Evolutionary conservation across 129 eudicot species (phyloP), one percentile per base, ranked within the genome.

Genomic region (Flaveria ramosissima): DNA sequence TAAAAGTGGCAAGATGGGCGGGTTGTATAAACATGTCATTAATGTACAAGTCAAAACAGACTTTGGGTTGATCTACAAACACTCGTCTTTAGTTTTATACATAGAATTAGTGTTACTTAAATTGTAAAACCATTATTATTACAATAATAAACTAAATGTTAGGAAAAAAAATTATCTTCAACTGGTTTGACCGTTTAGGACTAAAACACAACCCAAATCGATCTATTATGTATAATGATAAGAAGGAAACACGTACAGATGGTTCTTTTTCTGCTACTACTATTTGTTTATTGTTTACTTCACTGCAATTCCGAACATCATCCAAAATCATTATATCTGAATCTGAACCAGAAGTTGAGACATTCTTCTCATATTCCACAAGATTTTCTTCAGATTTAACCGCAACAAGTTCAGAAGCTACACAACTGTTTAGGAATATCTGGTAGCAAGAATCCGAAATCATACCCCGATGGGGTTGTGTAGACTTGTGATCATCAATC

Each of bases 321-420:
- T 81, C 81, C 81, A 78, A 76, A 26, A 81, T 77, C 81, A 59
- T 51, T 47, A 76, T 14, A 59, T 81, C 81, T 30, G 81, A 59
- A 69, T 81, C 81, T 19, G 80, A 81, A 74, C 21, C 39, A 27
- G 73, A 56, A 41, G 14, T 30, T 12, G 53, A 42, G 60, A 14
- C 30, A 2, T 70, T 77, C 11, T 76, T 71, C 61, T 76, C 85
- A 70, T 76, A 69, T 2, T 60, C 73, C 69, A 61, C 68, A 11
- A 6, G 19, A 21, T 41, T 52, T 50, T 76, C 81, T 15, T 71
- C 63, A 48, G 16, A 36, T 5, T 17, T 9, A 59, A 45, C 77
- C 10, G 53, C 39, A 27, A 69, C 74, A 7, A 55, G 48, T n/a
- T 67, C 70, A 56, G 57, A 39, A 39, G 14, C 42, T 48, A 16